A percentile compares a stretch with the other conserved stretches of the same genome.
Evolutionary conservation across 2,329 filamentous ascomycete genomes (phyloP).

Genomic region (Colletotrichum chlorophyti): DNA sequence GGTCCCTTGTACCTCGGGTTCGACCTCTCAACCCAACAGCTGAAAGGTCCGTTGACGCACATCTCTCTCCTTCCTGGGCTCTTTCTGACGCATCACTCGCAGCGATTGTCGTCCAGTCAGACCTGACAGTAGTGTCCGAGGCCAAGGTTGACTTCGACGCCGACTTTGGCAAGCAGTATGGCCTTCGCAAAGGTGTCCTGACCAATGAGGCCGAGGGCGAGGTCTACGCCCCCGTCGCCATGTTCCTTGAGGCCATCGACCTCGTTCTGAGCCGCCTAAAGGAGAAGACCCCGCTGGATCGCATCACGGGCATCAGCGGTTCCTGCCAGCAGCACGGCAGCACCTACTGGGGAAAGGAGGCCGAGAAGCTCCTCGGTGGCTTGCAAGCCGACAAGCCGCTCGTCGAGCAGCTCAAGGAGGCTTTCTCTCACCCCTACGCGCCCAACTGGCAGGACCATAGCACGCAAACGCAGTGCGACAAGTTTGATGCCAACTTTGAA

Average conservation of each 20-base stretch:
- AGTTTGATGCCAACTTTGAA: slow-evolving; percentile 79
- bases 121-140: slow-evolving; percentile 80
- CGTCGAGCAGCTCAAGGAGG: slow-evolving; percentile 73
- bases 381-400: slow-evolving; percentile 69
- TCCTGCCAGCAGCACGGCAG: slow-evolving; percentile 98
- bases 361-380: slow-evolving; percentile 66
- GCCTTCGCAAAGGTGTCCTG: slow-evolving; percentile 86
- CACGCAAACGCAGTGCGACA: slow-evolving; percentile 89
- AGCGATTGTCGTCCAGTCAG: slow-evolving; percentile 85
- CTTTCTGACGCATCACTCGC: slow-evolving; percentile 17
- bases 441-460: slow-evolving; percentile 99
- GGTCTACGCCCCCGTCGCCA: slow-evolving; percentile 89
- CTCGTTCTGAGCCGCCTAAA: slow-evolving; percentile 79
- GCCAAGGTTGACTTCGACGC: slow-evolving; percentile 96
- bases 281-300: slow-evolving; percentile 68
- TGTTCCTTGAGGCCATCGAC: slow-evolving; percentile 95
- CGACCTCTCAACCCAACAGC: slow-evolving; percentile 94
- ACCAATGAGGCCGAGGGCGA: slow-evolving; percentile 83
- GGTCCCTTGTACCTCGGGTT: slow-evolving; percentile 85
- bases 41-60: slow-evolving; percentile 71
- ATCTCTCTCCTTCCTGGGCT: background rate
- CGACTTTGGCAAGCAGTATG: slow-evolving; percentile 76
- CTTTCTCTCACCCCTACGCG: slow-evolving; percentile 84
- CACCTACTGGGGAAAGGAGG: slow-evolving; percentile 85
- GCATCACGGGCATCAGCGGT: slow-evolving; percentile 83